These are phyloP conservation scores for Linum tenue DNA, from an alignment of 345 rosid genomes.

Conservation along the genomic window DNA sequence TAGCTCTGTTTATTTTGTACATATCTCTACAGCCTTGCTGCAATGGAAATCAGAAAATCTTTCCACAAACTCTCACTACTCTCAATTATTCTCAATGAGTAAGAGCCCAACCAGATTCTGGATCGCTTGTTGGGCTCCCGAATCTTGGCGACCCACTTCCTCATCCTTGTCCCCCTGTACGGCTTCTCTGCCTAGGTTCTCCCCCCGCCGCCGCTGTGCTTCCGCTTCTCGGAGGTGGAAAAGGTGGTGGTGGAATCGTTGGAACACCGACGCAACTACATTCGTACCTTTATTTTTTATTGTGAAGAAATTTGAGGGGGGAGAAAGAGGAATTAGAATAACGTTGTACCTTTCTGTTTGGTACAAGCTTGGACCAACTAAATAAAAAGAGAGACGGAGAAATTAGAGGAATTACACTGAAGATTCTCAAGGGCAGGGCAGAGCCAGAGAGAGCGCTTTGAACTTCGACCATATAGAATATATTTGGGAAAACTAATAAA, in stretches of 20 bases:
- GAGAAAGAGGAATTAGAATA: too few species aligned
- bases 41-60: too few species aligned
- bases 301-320: not conserved
- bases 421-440: not conserved
- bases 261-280: not conserved
- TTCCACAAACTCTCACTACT: too few species aligned
- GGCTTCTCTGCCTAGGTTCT: slow-evolving; percentile 19
- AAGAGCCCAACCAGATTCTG: slow-evolving; percentile 45
- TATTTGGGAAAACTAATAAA: not conserved
- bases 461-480: too few species aligned
- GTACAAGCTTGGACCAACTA: too few species aligned
- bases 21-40: too few species aligned
- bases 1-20: too few species aligned
- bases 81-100: slow-evolving; percentile 6
- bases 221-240: slow-evolving; percentile 13
- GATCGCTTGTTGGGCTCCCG: slow-evolving; percentile 45
- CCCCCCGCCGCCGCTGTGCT: slow-evolving; percentile 2
- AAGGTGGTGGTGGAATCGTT: slow-evolving; percentile 7
- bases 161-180: slow-evolving; percentile 41
- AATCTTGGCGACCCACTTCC: slow-evolving; percentile 47
- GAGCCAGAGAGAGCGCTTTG: not conserved
- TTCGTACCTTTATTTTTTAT: slow-evolving; percentile 12
- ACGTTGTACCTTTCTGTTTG: not conserved
- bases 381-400: not conserved
- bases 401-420: not conserved